Evolutionary conservation across 805 yeast species (phyloP).

Genomic region (Trichomonascus vanleenenianus): DNA sequence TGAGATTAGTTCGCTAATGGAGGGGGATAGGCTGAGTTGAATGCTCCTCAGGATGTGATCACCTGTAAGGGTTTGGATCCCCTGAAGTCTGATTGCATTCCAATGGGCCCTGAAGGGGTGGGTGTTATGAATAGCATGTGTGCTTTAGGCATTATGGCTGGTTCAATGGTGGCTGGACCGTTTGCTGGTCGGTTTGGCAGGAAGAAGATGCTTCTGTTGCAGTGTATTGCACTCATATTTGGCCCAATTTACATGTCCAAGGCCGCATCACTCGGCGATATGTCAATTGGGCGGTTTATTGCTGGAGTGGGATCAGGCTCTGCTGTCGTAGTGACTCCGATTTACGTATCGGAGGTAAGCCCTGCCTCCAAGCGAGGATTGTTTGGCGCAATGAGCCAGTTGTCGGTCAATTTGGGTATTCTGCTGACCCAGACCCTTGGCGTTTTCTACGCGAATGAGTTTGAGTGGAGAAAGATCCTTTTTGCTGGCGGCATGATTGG

Average conservation of each 20-base stretch:
- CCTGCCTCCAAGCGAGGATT: constrained; percentile 64
- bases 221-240: constrained; percentile 42
- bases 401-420: constrained; percentile 79
- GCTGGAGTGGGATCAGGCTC: constrained; percentile 86
- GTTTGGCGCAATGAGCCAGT: constrained; percentile 86
- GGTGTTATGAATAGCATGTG: constrained; percentile 68
- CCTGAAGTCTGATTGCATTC: constrained; percentile 41
- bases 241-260: constrained; percentile 59
- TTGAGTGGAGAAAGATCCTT: constrained; percentile 67
- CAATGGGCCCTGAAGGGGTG: constrained; percentile 32
- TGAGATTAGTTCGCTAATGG: neutral
- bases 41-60: constrained; percentile 73
- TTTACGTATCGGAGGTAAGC: constrained; percentile 72
- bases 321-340: constrained; percentile 77
- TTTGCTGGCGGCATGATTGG: constrained; percentile 55
- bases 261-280: constrained; percentile 34
- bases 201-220: constrained; percentile 42
- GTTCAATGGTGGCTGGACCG: constrained; percentile 62
- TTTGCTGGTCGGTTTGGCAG: constrained; percentile 65
- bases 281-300: constrained; percentile 63
- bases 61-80: constrained; percentile 38
- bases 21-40: constrained; percentile 50
- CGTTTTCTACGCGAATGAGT: constrained; percentile 52
- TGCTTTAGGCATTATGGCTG: constrained; percentile 75
- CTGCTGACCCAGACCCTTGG: constrained; percentile 72